Conservation (phyloP, 163 green algal genomes). For the Prototheca wickerhamii region DNA sequence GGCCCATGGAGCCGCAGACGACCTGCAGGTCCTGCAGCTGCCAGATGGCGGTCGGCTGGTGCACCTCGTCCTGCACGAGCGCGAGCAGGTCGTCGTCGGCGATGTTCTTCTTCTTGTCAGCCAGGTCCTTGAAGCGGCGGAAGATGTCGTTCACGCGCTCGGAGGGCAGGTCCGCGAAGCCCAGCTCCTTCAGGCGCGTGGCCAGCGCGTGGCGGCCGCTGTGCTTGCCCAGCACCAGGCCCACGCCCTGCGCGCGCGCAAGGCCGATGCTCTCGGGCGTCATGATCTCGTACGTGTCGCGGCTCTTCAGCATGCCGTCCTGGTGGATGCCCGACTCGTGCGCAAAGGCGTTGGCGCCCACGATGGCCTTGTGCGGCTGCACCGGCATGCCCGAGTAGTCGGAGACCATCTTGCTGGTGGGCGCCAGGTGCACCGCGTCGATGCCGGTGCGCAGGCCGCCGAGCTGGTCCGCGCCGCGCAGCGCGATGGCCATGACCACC, state of each 20-base stretch:
- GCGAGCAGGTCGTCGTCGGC: constrained; percentile 90
- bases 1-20: constrained; percentile 90
- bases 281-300: constrained; percentile 98
- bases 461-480: constrained; percentile 73
- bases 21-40: constrained; percentile 83
- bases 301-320: constrained; percentile 91
- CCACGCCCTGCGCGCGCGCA: constrained; percentile 40
- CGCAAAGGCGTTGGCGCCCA: constrained; percentile 95
- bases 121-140: constrained; percentile 77
- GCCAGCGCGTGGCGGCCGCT: constrained; percentile 78
- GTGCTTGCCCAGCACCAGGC: constrained; percentile 93
- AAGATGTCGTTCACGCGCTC: constrained; percentile 86
- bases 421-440: constrained; percentile 75
- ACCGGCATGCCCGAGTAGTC: constrained; percentile 93
- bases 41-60: constrained; percentile 61
- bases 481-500: constrained; percentile 85
- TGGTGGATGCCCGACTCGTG: constrained; percentile 98
- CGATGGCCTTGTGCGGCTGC: constrained; percentile 98
- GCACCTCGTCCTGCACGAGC: constrained; percentile 80
- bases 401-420: constrained; percentile 79
- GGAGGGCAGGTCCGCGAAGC: constrained; percentile 55
- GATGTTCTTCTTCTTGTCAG: constrained; percentile 87
- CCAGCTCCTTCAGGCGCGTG: constrained; percentile 65
- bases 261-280: constrained; percentile 88
- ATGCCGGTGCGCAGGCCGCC: constrained; percentile 84